These are phyloP conservation scores for Cryptococcus wingfieldii DNA, from an alignment of 1,284 basidiomycete genomes.

Conservation along the genomic window DNA sequence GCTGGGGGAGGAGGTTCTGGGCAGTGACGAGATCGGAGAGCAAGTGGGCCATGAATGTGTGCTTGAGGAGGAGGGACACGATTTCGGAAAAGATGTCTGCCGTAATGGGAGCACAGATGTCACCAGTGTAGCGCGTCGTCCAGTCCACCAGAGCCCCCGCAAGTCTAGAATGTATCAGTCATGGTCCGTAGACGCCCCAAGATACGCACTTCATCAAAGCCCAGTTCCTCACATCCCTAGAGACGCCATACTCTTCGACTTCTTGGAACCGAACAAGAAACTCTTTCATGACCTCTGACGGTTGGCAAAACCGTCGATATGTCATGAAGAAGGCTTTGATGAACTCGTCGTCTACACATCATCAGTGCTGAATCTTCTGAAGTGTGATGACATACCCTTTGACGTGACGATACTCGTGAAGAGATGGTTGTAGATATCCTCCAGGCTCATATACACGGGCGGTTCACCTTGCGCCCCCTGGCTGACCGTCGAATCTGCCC, in stretches of 20 bases:
- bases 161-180: constrained; percentile 21
- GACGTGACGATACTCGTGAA: constrained; percentile 40
- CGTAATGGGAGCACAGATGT: constrained; percentile 29
- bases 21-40: constrained; percentile 37
- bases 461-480: not conserved
- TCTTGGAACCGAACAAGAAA: constrained; percentile 37
- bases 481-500: not conserved
- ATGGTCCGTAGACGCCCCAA: not conserved
- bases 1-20: constrained; percentile 22
- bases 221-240: constrained; percentile 40
- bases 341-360: constrained; percentile 32
- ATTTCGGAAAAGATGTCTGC: constrained; percentile 29
- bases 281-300: constrained; percentile 38
- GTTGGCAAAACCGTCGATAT: constrained; percentile 44
- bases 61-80: constrained; percentile 30
- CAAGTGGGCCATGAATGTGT: constrained; percentile 43
- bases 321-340: constrained; percentile 43
- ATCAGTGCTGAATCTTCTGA: not conserved
- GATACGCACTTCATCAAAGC: constrained; percentile 39
- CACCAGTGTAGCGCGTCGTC: constrained; percentile 43
- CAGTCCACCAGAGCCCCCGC: constrained; percentile 43
- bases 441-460: constrained; percentile 19
- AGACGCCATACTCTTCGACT: constrained; percentile 30
- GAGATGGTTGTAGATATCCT: constrained; percentile 35
- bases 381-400: constrained; percentile 17